Evolutionary conservation across 768 basidiomycete species (phyloP), one percentile per base, ranked within the genome.

Genomic region (Boletales sp.): DNA sequence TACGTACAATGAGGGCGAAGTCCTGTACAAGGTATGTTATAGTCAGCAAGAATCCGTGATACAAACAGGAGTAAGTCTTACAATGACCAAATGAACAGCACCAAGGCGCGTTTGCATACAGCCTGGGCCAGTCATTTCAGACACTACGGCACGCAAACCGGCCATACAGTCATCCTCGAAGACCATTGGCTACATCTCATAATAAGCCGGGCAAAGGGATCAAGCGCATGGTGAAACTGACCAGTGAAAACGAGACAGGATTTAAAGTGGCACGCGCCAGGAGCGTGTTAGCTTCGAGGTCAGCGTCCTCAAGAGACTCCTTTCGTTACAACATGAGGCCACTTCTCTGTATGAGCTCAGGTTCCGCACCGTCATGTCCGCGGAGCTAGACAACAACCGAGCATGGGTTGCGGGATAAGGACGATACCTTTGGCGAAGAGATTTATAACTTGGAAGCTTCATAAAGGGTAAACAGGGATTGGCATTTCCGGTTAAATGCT

Each of bases 391-490:
- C 18, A 32, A 40, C 25, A 42, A 19, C 32, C 18, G 51, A 2
- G 50, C 1, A 39, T 40, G 46, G n/a, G 49, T 31, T 18, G 43
- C 44, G 17, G 41, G n/a, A 44, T 63, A 64, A 48, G 62, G 62
- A 41, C 50, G 62, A 33, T 62, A 57, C 43, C 63, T 59, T 41
- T 41, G 41, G 31, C 43, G 35, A 41, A 62, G 48, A 21, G 55
- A 48, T 34, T 53, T 50, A 33, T 62, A 53, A 51, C 52, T 62
- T 36, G 63, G 60, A 21, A 65, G 53, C 49, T 54, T 64, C 55
- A 56, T 49, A 50, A 49, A 59, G 15, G 57, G 40, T 28, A 31
- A 35, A 25, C 30, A 46, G 18, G 52, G 42, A 30, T 44, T 30
- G 19, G 50, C 14, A 55, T 50, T 47, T 36, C n/a, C 19, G 45